A percentile compares a stretch with the other conserved stretches of the same genome.
Evolutionary conservation across 2,329 filamentous ascomycete species (phyloP).

Genomic region (Fusarium robinianum): DNA sequence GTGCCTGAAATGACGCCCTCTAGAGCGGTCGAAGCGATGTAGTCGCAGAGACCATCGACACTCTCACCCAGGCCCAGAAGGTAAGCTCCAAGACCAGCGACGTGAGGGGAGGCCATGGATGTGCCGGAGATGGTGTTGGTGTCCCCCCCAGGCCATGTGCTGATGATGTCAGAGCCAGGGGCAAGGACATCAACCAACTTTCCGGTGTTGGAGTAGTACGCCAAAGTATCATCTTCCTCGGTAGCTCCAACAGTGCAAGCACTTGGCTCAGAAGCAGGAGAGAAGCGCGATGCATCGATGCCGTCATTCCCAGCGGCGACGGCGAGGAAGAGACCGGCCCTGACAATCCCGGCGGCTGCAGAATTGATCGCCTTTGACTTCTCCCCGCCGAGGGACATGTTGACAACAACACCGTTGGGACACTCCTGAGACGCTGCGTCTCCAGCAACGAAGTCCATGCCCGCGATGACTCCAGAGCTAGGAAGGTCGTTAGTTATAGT

Average conservation of each 20-base stretch:
- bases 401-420: conserved; percentile 54
- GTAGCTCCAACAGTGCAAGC: conserved; percentile 61
- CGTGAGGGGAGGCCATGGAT: conserved; percentile 50
- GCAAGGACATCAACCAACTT: conserved; percentile 55
- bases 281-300: conserved; percentile 49
- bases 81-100: conserved; percentile 50
- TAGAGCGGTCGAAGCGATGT: conserved; percentile 43
- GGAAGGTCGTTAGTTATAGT: background rate
- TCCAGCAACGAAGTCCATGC: conserved; percentile 49
- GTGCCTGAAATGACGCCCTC: conserved; percentile 42
- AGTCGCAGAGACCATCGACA: conserved; percentile 23
- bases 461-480: conserved; percentile 51
- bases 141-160: conserved; percentile 52
- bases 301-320: conserved; percentile 61
- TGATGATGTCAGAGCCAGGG: conserved; percentile 52
- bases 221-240: conserved; percentile 44
- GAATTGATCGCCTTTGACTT: conserved; percentile 53
- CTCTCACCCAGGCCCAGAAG: conserved; percentile 48
- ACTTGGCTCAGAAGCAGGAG: conserved; percentile 52
- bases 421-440: conserved; percentile 46
- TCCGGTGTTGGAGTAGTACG: conserved; percentile 59
- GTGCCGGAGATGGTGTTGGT: conserved; percentile 50
- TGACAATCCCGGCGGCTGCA: conserved; percentile 52
- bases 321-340: conserved; percentile 55
- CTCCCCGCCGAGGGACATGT: conserved; percentile 60